Base-by-base conservation (phyloP, 768 basidiomycete genomes). In the Phaffia tasmanica region DNA sequence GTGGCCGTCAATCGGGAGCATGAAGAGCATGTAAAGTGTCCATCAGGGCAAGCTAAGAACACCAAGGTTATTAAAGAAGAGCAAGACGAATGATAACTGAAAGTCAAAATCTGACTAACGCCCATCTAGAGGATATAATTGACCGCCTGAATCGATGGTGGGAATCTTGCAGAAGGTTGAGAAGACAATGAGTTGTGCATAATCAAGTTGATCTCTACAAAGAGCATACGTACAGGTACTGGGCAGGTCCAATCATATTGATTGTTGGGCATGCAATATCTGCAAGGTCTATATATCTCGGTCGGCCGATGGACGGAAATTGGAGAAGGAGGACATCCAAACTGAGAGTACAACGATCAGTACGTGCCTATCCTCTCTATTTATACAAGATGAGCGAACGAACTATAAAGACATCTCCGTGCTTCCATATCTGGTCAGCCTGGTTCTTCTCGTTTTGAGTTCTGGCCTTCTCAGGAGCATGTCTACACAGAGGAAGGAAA, bases 231-330 rank as follows among this genome's bases (percentile, higher is more conserved):
- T 14, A 67, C 65, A 19, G 65, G 65, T 5, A 62, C 32, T 0
- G 65, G 65, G 30, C 65, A 67, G n/a, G n/a, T 21, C 23, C 27
- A 67, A 30, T 59, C 65, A 18, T 49, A 55, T 16, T n/a, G 21
- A 27, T 67, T 59, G 27, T 42, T 50, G 21, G 59, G 29, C n/a
- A 29, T n/a, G 53, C 65, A 67, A 48, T 67, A 32, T 0, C 57
- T 35, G 53, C 65, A 67, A 9, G 59, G 53, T 25, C 65, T 51
- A 61, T 67, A 67, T 27, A 32, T 32, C 35, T 67, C 65, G 29
- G 65, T 60, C 14, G 51, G 59, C n/a, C 65, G 58, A n/a, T 51
- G 32, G 42, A 49, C 23, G 16, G 48, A 50, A 21, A 54, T 54
- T 25, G 65, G 65, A 21, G 65, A 61, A 6, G 65, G 65, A 19